Percentiles rank a stretch among this genome's conserved stretches.
Evolutionary conservation across 164 flowering plant genomes (phyloP).

Genomic region (Stephania yunnanensis): DNA sequence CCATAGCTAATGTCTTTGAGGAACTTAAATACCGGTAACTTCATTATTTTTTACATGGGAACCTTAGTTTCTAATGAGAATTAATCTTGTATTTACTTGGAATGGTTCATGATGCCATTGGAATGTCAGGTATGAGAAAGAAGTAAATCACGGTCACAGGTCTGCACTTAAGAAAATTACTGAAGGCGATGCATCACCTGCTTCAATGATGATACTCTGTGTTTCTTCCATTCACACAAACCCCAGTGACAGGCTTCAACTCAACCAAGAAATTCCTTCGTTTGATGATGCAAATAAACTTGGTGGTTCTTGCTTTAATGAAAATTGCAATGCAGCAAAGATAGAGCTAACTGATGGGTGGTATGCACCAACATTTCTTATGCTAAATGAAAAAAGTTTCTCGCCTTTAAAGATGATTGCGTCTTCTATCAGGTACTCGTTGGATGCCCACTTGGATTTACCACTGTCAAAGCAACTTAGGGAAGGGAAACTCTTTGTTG

Average conservation of each 20-base stretch:
- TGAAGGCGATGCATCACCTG: slow-evolving; percentile 80
- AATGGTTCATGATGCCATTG: slow-evolving; percentile 12
- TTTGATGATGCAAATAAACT: slow-evolving; percentile 17
- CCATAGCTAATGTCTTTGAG: slow-evolving; percentile 76
- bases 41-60: slow-evolving; percentile 1
- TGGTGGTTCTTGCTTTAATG: slow-evolving; percentile 13
- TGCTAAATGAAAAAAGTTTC: neutral
- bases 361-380: slow-evolving; percentile 37
- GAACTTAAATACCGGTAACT: slow-evolving; percentile 82
- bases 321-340: slow-evolving; percentile 25
- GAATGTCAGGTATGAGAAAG: slow-evolving; percentile 76
- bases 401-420: slow-evolving; percentile 9
- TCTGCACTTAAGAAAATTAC: slow-evolving; percentile 84
- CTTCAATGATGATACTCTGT: slow-evolving; percentile 73
- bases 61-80: neutral
- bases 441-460: slow-evolving; percentile 67
- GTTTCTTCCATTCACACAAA: slow-evolving; percentile 53
- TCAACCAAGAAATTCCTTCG: slow-evolving; percentile 7
- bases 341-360: slow-evolving; percentile 96
- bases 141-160: slow-evolving; percentile 86
- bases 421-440: slow-evolving; percentile 61
- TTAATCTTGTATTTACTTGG: neutral
- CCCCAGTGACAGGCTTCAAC: slow-evolving; percentile 12
- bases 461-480: slow-evolving; percentile 55
- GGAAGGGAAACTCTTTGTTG: slow-evolving; percentile 67